Evolutionary conservation across 306 rosid genomes (phyloP), one percentile per base, ranked within the genome.

Genomic region (Acacia crassicarpa): DNA sequence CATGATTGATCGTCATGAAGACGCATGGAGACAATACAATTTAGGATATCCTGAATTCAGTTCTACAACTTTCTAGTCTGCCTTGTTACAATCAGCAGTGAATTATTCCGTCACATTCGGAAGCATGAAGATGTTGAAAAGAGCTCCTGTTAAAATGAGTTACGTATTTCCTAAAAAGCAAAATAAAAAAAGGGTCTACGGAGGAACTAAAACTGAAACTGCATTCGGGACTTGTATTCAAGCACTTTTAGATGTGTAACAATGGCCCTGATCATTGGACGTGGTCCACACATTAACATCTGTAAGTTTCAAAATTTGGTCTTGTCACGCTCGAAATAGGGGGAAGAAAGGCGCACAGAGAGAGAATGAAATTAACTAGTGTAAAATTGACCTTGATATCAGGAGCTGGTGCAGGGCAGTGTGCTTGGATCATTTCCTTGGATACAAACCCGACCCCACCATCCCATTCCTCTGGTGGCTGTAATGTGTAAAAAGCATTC

Each of bases 211-310:
- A 89, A 89, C 84, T 81, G 82, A 80, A 89, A 89, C 83, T 75
- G 92, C 92, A 85, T 89, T 53, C 81, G 74, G 16, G 77, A 48
- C 54, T 78, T 51, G 78, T 89, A 87, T 73, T 84, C 89, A 62
- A 87, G 87, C 45, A 38, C 77, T 3, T 72, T 82, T 38, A 89
- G 87, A 61, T 75, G 83, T 61, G 85, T 84, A 67, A 84, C 90
- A 86, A 89, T 87, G 41, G 89, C 87, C 67, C 87, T 89, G 86
- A 87, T 89, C 92, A 89, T 89, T 0, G 86, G 92, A 19, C 89
- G 90, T 41, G 92, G 92, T 0, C 92, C 92, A 8, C 92, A 89
- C 84, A 90, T 83, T 53, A 89, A 76, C 4, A 87, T 72, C 90
- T 89, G 86, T 43, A 72, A 59, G 1, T 74, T 59, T 72, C 22